phyloP scores from a whole-genome alignment of 768 basidiomycete genomes.

The Jaapia argillacea region DNA sequence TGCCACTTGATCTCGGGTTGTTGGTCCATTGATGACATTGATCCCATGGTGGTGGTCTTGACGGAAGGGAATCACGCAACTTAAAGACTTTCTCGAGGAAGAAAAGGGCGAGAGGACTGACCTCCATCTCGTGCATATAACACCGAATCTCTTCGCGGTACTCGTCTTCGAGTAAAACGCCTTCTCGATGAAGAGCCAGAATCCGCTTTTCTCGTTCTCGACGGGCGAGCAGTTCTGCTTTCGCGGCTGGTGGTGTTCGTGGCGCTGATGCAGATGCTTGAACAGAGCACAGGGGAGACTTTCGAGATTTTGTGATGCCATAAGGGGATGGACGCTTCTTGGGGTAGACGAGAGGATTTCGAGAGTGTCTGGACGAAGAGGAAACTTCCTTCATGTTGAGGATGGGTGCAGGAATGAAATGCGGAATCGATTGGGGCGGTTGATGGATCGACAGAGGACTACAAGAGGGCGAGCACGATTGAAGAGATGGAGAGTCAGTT shows the following conservation, averaged over 20 bases:
- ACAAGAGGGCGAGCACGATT: conserved; percentile 5
- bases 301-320: conserved; percentile 63
- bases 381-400: conserved; percentile 74
- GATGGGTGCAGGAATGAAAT: conserved; percentile 17
- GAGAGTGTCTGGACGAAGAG: conserved; percentile 47
- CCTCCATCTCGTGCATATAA: conserved; percentile 99
- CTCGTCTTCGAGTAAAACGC: conserved; percentile 85
- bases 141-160: conserved; percentile 86
- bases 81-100: conserved; percentile 4
- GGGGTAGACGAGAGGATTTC: conserved; percentile 60
- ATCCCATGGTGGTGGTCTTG: conserved; percentile 79
- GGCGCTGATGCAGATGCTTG: conserved; percentile 40
- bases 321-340: conserved; percentile 82
- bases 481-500: conserved; percentile 10
- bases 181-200: conserved; percentile 57
- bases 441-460: conserved; percentile 28
- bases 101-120: conserved; percentile 29
- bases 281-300: conserved; percentile 33
- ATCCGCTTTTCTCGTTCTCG: conserved; percentile 64
- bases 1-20: conserved; percentile 99
- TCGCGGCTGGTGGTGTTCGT: conserved; percentile 59
- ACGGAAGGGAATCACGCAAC: conserved; percentile 9
- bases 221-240: conserved; percentile 48
- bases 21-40: conserved; percentile 95
- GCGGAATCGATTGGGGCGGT: conserved; percentile 31